Base-by-base conservation (phyloP, 345 rosid genomes). In the Citrus reticulata region DNA sequence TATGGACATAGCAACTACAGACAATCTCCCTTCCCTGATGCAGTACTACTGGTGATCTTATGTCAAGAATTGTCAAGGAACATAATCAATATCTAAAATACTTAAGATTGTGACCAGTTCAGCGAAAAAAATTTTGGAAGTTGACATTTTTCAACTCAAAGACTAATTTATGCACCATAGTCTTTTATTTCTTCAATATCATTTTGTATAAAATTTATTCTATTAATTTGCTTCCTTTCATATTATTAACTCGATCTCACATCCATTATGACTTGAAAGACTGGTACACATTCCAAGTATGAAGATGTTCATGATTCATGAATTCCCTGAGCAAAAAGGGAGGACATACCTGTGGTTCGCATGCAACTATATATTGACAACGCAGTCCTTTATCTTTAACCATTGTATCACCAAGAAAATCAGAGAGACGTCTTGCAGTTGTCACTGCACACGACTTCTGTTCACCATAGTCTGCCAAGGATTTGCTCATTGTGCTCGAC, bases 401-500 rank as follows among this genome's bases (percentile, higher is more conserved):
- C 95, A 93, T 93, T 74, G 97, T 22, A 77, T 89, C 93, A 86
- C 96, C 98, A 55, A 95, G 97, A 90, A 95, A 95, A 81, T 95
- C 89, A 78, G 98, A 92, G 75, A 95, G 90, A 72, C 99, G 99
- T 79, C 85, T 92, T 72, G 99, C 99, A 55, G 99, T 95, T 74
- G 99, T 95, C 83, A 95, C 96, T 75, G 98, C 97, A 91, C 98
- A 95, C 74, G 99, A 95, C 87, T 93, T 95, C 77, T 95, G 98
- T 58, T 84, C 89, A 76, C 99, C 99, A 79, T 95, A 95, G 64
- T 95, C 99, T n/a, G 86, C 93, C 83, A 95, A 85, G 35, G 99
- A 93, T 84, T 92, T 95, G 93, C 99, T 95, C 99, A 95, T 93
- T 83, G 99, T 95, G 88, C 99, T 95, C 71, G 99, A 95, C 85